These are phyloP conservation scores for Hibiscus tridactylites DNA, from an alignment of 345 rosid genomes.

Conservation along the genomic window DNA sequence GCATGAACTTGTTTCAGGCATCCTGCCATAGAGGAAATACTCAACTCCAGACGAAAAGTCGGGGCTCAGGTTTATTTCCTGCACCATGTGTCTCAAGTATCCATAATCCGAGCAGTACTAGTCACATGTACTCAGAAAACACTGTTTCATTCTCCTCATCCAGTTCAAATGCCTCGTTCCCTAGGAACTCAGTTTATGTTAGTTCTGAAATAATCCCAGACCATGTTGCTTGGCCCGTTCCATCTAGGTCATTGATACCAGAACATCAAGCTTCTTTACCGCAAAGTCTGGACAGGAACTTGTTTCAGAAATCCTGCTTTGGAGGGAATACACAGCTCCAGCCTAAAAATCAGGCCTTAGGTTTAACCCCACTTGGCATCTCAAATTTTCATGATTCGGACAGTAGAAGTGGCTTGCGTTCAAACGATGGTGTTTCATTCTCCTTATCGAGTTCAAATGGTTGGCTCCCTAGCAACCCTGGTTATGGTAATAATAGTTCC, in stretches of 20 bases:
- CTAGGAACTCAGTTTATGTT: background rate
- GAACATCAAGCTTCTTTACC: slow-evolving; percentile 3
- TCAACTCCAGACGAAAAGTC: slow-evolving; percentile 3
- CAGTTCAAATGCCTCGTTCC: background rate
- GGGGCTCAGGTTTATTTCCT: background rate
- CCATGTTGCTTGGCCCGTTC: slow-evolving; percentile 9
- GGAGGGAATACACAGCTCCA: background rate
- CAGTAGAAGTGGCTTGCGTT: background rate
- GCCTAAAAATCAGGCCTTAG: slow-evolving; percentile 5
- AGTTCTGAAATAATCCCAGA: background rate
- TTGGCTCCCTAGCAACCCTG: background rate
- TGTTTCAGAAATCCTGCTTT: background rate
- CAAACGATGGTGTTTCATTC: background rate
- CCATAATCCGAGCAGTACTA: background rate
- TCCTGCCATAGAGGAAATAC: background rate
- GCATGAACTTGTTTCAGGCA: background rate
- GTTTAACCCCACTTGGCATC: slow-evolving; percentile 4
- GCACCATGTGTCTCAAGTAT: slow-evolving; percentile 7
- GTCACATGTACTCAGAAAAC: background rate
- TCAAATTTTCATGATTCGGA: background rate
- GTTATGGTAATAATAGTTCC: background rate
- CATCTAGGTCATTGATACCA: slow-evolving; percentile 6
- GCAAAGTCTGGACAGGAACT: background rate
- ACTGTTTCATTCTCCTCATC: slow-evolving; percentile 8
- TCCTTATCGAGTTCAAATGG: background rate